phyloP scores from a whole-genome alignment of 495 filamentous ascomycete genomes.

The Melanomma pulvis-pyrius region DNA sequence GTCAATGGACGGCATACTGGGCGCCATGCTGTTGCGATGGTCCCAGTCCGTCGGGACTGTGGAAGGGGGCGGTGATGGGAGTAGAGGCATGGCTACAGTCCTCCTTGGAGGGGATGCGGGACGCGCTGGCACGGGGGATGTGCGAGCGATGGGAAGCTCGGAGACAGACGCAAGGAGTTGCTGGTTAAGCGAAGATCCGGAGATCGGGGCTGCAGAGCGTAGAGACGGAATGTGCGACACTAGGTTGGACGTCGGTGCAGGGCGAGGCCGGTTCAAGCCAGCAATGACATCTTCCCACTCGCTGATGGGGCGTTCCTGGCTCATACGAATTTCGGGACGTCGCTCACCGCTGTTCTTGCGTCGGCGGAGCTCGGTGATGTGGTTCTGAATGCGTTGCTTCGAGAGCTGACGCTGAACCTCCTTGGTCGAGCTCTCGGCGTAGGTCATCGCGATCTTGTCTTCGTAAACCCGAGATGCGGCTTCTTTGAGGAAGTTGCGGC shows the following conservation, averaged over 20 bases:
- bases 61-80: conserved; percentile 27
- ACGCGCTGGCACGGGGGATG: neutral
- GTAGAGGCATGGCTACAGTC: conserved; percentile 22
- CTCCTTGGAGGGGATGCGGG: conserved; percentile 13
- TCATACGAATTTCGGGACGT: conserved; percentile 35
- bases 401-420: conserved; percentile 39
- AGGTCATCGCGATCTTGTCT: conserved; percentile 48
- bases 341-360: conserved; percentile 26
- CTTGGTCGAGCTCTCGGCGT: conserved; percentile 24
- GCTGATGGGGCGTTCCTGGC: conserved; percentile 44
- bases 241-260: conserved; percentile 13
- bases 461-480: conserved; percentile 63
- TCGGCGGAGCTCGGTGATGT: conserved; percentile 41
- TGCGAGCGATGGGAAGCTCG: conserved; percentile 5
- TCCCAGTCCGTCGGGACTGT: conserved; percentile 22
- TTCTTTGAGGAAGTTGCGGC: conserved; percentile 66
- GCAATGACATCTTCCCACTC: conserved; percentile 40
- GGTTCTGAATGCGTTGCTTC: conserved; percentile 41
- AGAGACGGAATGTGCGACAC: conserved; percentile 30
- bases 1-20: conserved; percentile 30
- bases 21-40: conserved; percentile 14
- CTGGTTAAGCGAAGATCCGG: neutral
- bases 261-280: conserved; percentile 21
- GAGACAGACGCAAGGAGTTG: conserved; percentile 4
- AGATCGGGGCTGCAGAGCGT: conserved; percentile 2